phyloP scores from a whole-genome alignment of 108 stramenopile genomes.

The Fistulifera pelliculosa region DNA sequence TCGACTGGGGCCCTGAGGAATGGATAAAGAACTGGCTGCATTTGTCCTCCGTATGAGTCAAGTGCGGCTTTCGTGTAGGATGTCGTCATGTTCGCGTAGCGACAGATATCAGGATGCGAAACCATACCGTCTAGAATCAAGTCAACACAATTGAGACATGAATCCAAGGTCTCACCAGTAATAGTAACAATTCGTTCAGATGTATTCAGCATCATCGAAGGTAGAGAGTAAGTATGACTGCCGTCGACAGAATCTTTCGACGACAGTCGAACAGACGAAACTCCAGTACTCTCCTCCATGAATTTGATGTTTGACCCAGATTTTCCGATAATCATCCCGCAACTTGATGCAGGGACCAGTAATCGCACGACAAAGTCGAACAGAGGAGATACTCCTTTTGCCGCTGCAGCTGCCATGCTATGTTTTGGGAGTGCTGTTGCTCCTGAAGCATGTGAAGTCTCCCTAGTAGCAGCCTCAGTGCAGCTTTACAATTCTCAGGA shows the following conservation, averaged over 20 bases:
- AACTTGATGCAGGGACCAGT: slow-evolving; percentile 60
- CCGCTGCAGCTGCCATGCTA: slow-evolving; percentile 22
- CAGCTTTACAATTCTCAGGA: slow-evolving; percentile 43
- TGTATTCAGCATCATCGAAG: slow-evolving; percentile 21
- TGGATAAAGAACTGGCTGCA: too few species aligned
- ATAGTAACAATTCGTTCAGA: slow-evolving; percentile 63
- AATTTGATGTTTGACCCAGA: slow-evolving; percentile 63
- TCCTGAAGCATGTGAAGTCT: slow-evolving; percentile 49
- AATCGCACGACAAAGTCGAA: slow-evolving; percentile 60
- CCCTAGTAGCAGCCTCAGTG: slow-evolving; percentile 44
- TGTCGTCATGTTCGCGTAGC: slow-evolving; percentile 77
- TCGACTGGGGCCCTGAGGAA: too few species aligned
- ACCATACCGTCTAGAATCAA: slow-evolving; percentile 57
- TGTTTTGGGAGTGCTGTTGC: slow-evolving; percentile 36
- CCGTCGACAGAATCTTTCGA: slow-evolving; percentile 33
- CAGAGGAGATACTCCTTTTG: slow-evolving; percentile 5
- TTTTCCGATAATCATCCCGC: slow-evolving; percentile 82
- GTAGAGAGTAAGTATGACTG: slow-evolving; percentile 10
- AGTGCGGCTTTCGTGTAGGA: slow-evolving; percentile 39
- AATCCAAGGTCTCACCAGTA: slow-evolving; percentile 41
- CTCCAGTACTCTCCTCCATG: slow-evolving; percentile 62
- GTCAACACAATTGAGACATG: slow-evolving; percentile 35
- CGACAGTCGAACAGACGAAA: slow-evolving; percentile 56
- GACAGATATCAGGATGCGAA: slow-evolving; percentile 55
- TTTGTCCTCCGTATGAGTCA: neutral